phyloP scores from a whole-genome alignment of 179 eudicot species.

The Beta macrorhiza region DNA sequence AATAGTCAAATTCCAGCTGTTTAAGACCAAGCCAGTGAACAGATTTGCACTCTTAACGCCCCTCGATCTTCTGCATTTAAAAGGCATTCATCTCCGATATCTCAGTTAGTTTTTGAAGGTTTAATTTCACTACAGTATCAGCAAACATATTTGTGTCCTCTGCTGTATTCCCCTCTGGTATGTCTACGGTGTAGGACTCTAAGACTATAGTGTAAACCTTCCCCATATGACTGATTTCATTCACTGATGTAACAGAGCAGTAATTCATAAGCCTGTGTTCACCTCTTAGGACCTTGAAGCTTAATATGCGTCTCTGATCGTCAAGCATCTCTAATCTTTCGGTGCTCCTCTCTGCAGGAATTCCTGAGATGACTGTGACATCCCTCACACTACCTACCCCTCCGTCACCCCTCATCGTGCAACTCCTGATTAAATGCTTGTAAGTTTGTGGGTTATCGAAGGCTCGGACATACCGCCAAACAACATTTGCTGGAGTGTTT shows the following conservation, averaged over 20 bases:
- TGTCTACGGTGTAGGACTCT: conserved; percentile 42
- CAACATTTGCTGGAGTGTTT: conserved; percentile 35
- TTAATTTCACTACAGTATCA: conserved; percentile 43
- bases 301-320: conserved; percentile 41
- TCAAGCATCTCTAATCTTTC: conserved; percentile 48
- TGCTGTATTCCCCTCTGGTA: conserved; percentile 49
- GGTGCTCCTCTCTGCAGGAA: conserved; percentile 50
- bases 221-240: conserved; percentile 32
- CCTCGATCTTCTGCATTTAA: conserved; percentile 15
- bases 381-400: conserved; percentile 45
- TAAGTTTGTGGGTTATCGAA: conserved; percentile 47
- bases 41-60: not conserved
- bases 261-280: conserved; percentile 50
- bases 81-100: conserved; percentile 29
- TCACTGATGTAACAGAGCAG: conserved; percentile 46
- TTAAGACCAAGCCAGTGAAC: conserved; percentile 18
- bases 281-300: conserved; percentile 46
- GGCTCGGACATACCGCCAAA: conserved; percentile 45
- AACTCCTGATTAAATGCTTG: conserved; percentile 49
- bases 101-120: conserved; percentile 43
- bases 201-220: conserved; percentile 38
- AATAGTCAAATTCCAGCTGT: conserved; percentile 27
- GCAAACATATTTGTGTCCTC: conserved; percentile 51
- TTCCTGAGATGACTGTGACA: conserved; percentile 45
- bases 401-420: conserved; percentile 41